Conservation (phyloP, 176 grass and related monocot species). For the Poa pratensis region DNA sequence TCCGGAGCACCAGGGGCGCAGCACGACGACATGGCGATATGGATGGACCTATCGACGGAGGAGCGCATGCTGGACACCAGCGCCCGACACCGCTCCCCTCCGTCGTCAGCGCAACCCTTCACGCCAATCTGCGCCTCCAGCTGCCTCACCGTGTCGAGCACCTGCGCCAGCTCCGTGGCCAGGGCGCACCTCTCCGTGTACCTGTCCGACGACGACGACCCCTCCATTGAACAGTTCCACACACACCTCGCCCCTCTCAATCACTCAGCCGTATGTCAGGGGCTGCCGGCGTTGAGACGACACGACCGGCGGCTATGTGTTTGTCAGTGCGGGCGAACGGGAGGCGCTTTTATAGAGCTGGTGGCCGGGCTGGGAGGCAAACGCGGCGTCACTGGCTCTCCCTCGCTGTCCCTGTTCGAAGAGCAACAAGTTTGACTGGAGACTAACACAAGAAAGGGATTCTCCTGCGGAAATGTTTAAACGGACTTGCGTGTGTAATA, state of each 20-base stretch:
- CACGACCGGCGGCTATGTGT: neutral
- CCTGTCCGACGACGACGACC: conserved; percentile 36
- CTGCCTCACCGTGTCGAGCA: conserved; percentile 57
- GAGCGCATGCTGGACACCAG: conserved; percentile 52
- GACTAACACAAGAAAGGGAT: conserved; percentile 3
- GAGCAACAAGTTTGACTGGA: conserved; percentile 54
- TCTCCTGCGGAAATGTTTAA: conserved; percentile 23
- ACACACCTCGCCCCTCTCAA: neutral
- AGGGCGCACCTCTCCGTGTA: conserved; percentile 44
- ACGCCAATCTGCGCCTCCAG: conserved; percentile 61
- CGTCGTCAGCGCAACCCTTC: conserved; percentile 17
- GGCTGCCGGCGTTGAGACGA: neutral
- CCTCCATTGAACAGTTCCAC: conserved; percentile 39
- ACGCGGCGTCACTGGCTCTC: neutral
- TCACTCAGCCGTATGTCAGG: neutral
- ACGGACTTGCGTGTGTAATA: neutral
- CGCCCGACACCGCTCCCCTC: conserved; percentile 52
- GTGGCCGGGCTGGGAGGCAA: neutral
- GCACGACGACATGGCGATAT: conserved; percentile 46
- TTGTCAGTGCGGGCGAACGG: neutral
- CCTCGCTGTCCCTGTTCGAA: conserved; percentile 8
- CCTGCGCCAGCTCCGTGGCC: conserved; percentile 61
- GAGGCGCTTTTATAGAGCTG: conserved; percentile 41
- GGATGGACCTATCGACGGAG: conserved; percentile 67
- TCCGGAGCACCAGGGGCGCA: conserved; percentile 7